Base-by-base conservation (phyloP, 768 basidiomycete species). In the Mycena sanguinolenta region DNA sequence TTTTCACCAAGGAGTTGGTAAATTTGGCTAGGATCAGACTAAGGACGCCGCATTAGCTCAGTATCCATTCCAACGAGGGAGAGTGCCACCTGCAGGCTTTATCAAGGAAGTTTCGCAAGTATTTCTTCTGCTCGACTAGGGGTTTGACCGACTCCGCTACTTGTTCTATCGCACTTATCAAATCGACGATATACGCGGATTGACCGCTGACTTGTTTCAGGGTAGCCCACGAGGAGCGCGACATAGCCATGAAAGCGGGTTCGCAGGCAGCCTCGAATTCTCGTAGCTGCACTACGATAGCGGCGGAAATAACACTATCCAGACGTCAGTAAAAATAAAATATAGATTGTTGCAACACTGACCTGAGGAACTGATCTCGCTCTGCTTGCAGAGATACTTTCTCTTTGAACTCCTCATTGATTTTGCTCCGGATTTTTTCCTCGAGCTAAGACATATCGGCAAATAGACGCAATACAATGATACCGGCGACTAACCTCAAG, bases 51-150 rank as follows among this genome's bases (percentile, higher is more conserved):
- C 52, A 69, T 68, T n/a, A 65, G 54, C 42, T 36, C 53, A 32
- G 27, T 16, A 59, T 55, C 28, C 50, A 46, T 46, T 28, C 4
- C 6, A n/a, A 42, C 4, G 8, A 28, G 2, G 36, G 17, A 9
- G 49, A 28, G 13, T 28, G 19, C 25, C 63, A 98, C 97, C 93
- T 95, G 65, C 93, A 92, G 12, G 93, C 92, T 79, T 98, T 98
- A 78, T 99, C 98, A 60, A 96, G 90, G 79, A 97, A 90, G 81
- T 97, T 99, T 63, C 95, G 86, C 50, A 95, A 78, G 80, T 97
- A 99, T 77, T 95, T 98, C 87, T 98, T 98, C 76, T 96, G 94
- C 80, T 99, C 96, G 13, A 99, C 86, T 12, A 93, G 85, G 3
- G 92, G 91, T 69, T 92, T 91, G 61, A 97, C 88, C 16, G 86